phyloP scores from a whole-genome alignment of 2,329 filamentous ascomycete species.

The Penicillium sp. region DNA sequence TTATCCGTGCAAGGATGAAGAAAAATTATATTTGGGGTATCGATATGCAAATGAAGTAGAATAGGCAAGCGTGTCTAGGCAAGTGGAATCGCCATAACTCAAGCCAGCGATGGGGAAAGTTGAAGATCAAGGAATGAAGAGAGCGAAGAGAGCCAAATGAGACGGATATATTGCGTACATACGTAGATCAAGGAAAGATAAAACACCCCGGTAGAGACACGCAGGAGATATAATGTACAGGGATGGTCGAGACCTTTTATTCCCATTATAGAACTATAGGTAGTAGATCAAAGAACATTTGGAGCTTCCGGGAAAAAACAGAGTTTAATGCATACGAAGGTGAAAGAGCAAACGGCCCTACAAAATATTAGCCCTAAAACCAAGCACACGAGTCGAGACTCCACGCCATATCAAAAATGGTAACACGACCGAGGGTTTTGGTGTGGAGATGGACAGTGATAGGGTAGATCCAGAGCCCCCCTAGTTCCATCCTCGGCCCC shows the following conservation, averaged over 20 bases:
- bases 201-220: not conserved
- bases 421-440: slow-evolving; percentile 20
- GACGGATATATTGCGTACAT: not conserved
- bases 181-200: not conserved
- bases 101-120: not conserved
- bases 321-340: not conserved
- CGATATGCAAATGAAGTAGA: not conserved
- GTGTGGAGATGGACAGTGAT: slow-evolving; percentile 15
- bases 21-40: not conserved
- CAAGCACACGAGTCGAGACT: not conserved
- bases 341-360: not conserved
- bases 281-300: not conserved
- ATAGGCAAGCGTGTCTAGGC: not conserved
- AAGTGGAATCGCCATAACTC: not conserved
- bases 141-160: not conserved
- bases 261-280: not conserved
- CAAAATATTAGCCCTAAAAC: slow-evolving; percentile 6
- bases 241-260: not conserved
- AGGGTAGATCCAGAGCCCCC: slow-evolving; percentile 26
- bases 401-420: slow-evolving; percentile 21
- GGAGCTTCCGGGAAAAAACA: not conserved
- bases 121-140: not conserved
- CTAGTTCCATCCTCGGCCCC: slow-evolving; percentile 20
- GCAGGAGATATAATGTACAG: slow-evolving; percentile 9
- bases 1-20: not conserved